Evolutionary conservation across 225 moss, liverwort and hornwort species (phyloP), one percentile per base, ranked within the genome.

Genomic region (Sphagnum tenellum): DNA sequence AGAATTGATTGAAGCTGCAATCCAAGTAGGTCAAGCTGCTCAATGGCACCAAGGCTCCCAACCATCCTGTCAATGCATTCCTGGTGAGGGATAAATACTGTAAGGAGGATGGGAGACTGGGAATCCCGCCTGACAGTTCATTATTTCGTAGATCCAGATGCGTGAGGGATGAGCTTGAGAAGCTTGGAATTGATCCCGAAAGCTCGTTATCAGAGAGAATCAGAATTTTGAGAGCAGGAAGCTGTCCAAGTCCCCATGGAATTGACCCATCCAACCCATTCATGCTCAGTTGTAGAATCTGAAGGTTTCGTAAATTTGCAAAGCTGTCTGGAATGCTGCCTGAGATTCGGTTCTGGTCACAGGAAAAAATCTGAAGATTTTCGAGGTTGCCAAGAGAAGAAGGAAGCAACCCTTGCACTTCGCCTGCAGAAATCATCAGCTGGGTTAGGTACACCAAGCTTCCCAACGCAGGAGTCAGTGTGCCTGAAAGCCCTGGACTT

Each of bases 1-100:
- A n/a, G 44, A 59, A 59, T 29, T 59, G 59, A 44, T 59, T 59
- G 59, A 59, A 59, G 59, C 59, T 59, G 12, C n/a, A 8, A 59
- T 59, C 59, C 59, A 59, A 44, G 29, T 59, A 59, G 14, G 12
- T 59, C 44, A 59, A 29, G 44, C 59, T 59, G 59, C 14, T 59
- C 59, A 59, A 45, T 7, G 14, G 3, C 12, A 44, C 44, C 12
- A 59, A 6, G 7, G 12, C 44, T 59, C 59, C 59, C 12, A 59
- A 13, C 44, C 59, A 13, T 7, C 59, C 59, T n/a, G 12, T 59
- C 29, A 59, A 3, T 12, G 59, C 3, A 8, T 59, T 59, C 12
- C 5, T 14, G 8, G 59, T 59, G 8, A 59, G 44, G 12, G 59
- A 59, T 3, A 59, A 44, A 44, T n/a, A 59, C 59, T 59, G 12